Conservation (phyloP, 352 stramenopile genomes). For the Pythium utonaiense region DNA sequence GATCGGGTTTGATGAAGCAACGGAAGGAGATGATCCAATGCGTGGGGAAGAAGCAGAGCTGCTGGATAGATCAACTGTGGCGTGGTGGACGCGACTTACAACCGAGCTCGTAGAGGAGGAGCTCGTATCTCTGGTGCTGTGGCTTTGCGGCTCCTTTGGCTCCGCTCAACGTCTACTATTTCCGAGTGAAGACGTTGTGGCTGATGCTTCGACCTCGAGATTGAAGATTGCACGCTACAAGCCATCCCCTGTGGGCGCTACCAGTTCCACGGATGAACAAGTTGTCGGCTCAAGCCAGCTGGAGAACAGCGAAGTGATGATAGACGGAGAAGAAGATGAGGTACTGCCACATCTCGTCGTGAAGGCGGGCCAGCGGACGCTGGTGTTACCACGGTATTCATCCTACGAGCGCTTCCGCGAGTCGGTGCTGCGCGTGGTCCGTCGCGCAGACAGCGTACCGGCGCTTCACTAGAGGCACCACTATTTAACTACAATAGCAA, state of each 20-base stretch:
- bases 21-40: conserved; percentile 9
- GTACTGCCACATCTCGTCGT: conserved; percentile 30
- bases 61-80: neutral
- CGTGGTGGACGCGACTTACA: conserved; percentile 50
- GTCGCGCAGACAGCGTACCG: conserved; percentile 24
- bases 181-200: conserved; percentile 7
- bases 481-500: neutral
- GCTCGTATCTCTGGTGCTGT: conserved; percentile 50
- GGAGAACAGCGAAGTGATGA: too few species aligned
- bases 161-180: conserved; percentile 46
- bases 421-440: conserved; percentile 40
- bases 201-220: neutral
- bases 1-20: conserved; percentile 10
- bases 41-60: neutral
- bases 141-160: conserved; percentile 46
- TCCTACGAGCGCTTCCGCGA: conserved; percentile 48
- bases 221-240: conserved; percentile 5
- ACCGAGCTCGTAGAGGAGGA: conserved; percentile 58
- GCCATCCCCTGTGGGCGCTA: neutral
- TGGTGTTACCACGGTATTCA: conserved; percentile 53
- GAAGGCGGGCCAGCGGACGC: conserved; percentile 18
- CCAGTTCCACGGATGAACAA: neutral
- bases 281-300: neutral
- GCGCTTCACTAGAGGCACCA: neutral
- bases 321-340: neutral